Evolutionary conservation across 129 eudicot species (phyloP), one percentile per base, ranked within the genome.

Genomic region (Scalesia atractyloides): DNA sequence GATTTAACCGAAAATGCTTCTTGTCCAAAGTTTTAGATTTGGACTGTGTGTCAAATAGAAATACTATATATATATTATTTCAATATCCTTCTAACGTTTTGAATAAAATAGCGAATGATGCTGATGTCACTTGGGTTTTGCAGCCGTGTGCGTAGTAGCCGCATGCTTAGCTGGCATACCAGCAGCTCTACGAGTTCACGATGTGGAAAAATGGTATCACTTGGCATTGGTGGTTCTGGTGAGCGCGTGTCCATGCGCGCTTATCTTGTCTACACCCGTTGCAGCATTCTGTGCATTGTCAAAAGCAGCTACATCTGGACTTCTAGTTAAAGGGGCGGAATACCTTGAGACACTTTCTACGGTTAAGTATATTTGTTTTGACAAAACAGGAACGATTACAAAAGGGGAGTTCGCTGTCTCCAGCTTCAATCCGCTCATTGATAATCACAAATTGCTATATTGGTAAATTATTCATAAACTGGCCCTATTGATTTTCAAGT

Each of bases 191-290:
- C 77, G 69, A 56, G 70, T 82, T 59, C 80, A 84, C 7, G 37
- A 90, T 69, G 44, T 46, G 9, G 85, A 62, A 22, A 79, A 88
- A 65, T 90, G 98, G 98, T 84, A 72, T 78, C 96, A 77, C 77
- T 73, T 90, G 82, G 96, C 98, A 13, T 84, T 94, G 74, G 98
- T 94, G 8, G 97, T 88, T 15, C 73, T 94, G 69, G 98, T 94
- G 36, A 90, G 98, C 61, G 98, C 93, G 30, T 94, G 98, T 59
- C 98, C 98, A 2, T 94, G 98, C 80, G 97, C 97, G 15, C 93
- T 94, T 30, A 82, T 94, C 63, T 90, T 94, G 49, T 94, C 98
- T 10, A 94, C 98, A 3, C 98, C 98, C 0, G 88, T 90, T 51
- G 98, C 98, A 41, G 88, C 89, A 61, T 94, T 81, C 30, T 90